A percentile compares a stretch with the other conserved stretches of the same genome.
Conservation (phyloP, 2,329 filamentous ascomycete species). For the Arthrobotrys musiformis region DNA sequence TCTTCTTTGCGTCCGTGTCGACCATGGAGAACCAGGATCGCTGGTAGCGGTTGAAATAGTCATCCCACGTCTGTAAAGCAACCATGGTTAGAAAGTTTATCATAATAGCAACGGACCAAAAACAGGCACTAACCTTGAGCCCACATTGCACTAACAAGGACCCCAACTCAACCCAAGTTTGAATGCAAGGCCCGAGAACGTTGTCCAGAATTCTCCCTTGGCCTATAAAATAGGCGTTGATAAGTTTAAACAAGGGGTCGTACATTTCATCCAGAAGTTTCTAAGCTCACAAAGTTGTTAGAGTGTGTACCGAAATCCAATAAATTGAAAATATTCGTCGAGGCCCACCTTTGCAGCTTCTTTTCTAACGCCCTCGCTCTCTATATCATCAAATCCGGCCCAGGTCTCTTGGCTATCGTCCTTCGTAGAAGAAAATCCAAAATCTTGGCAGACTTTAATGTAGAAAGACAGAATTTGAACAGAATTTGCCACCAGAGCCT, state of each 20-base stretch:
- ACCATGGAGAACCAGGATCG: slow-evolving; percentile 65
- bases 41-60: slow-evolving; percentile 69
- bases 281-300: slow-evolving; percentile 11
- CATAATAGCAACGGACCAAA: background rate
- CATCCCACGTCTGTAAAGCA: slow-evolving; percentile 65
- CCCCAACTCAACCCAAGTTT: slow-evolving; percentile 67
- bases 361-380: slow-evolving; percentile 51
- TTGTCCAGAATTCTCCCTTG: slow-evolving; percentile 35
- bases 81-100: slow-evolving; percentile 5
- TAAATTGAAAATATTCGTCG: background rate
- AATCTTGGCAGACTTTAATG: slow-evolving; percentile 56
- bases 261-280: slow-evolving; percentile 60
- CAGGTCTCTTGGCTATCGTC: slow-evolving; percentile 73
- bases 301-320: background rate
- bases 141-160: slow-evolving; percentile 65
- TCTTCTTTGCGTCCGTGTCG: slow-evolving; percentile 65
- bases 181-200: slow-evolving; percentile 57
- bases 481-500: slow-evolving; percentile 56
- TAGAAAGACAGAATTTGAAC: slow-evolving; percentile 56
- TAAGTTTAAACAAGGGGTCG: slow-evolving; percentile 54
- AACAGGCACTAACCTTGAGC: slow-evolving; percentile 61
- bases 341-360: slow-evolving; percentile 57
- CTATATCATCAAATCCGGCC: slow-evolving; percentile 65
- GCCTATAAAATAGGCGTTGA: slow-evolving; percentile 44
- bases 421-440: slow-evolving; percentile 58